Evolutionary conservation across 2,329 filamentous ascomycete genomes (phyloP), one percentile per base, ranked within the genome.

Genomic region (Xylaria sp.): DNA sequence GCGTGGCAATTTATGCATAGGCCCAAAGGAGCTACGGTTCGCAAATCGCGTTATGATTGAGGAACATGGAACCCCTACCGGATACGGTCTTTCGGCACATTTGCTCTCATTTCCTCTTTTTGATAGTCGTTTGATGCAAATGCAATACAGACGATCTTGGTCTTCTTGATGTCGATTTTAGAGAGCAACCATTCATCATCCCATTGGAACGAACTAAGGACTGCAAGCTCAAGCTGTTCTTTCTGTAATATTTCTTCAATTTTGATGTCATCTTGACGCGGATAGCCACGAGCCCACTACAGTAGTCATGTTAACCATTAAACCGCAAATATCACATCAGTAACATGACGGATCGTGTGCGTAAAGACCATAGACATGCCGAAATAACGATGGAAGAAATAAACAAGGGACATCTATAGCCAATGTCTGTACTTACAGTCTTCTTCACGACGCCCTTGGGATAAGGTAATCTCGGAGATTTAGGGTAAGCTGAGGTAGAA

Each of bases 171-270:
- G 69, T 93, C 84, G 34, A 97, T 79, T 78, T 96, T 97, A 6
- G 84, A 86, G 34, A 95, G 79, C 54, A 96, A 79, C 93, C 93
- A 98, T 34, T 91, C 87, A 15, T 91, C 87, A 71, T 98, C 91
- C 90, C 93, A 96, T 77, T 95, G 89, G 74, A 92, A 98, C 0
- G 95, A 93, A 74, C 94, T 97, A 5, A 98, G 82, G 0, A 98
- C 87, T 0, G 93, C 94, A 48, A 94, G 87, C 60, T 92, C 84
- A 9, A 98, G 84, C 13, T 90, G 86, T 1, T 88, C 81, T 69
- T 89, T 90, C 78, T 97, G 92, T 1, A 98, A 81, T 0, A 98
- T 88, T 44, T 74, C 71, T 59, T 97, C 93, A 50, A 98, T 90
- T 69, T 90, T 96, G 77, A 98, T 93, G 71, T 97, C 93, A 70